Evolutionary conservation across 202 grass and related monocot genomes (phyloP), one percentile per base, ranked within the genome.

Genomic region (Thinopyrum obtusiflorum): DNA sequence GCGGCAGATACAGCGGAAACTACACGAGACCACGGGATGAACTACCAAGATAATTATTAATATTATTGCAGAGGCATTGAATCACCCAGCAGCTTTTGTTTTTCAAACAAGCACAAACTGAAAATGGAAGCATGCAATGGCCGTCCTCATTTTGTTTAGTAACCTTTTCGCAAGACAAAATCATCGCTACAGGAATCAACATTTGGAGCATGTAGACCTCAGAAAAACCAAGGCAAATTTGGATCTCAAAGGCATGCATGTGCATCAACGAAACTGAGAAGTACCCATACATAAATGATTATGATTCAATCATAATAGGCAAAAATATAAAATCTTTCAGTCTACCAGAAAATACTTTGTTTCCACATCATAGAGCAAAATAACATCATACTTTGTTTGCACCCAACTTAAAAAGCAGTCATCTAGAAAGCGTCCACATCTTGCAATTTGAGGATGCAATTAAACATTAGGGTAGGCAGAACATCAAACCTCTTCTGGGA

Each of bases 401-500:
- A 57, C 53, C 53, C 21, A 53, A 13, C 11, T 76, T 32, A 15
- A 0, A 11, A 35, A 51, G 23, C 53, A 33, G 49, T 39, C 13
- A 59, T 20, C 17, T 11, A 78, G 14, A 36, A 78, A 66, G 6
- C 20, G 20, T n/a, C n/a, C n/a, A 70, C 44, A 74, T 73, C 1
- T 65, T 65, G 47, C 36, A 73, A 32, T 8, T 25, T 68, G 74
- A 67, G 32, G 39, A 80, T 24, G 15, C 18, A 32, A 46, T 27
- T 77, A 37, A 17, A 68, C 35, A 17, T 53, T 3, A 31, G 1
- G 20, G 46, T n/a, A 86, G 15, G 21, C 12, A 88, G 23, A 87
- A 65, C 3, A 87, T 75, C 82, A n/a, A 87, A 98, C 93, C 93
- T 91, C 89, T 85, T 79, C 84, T 80, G 25, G 89, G 92, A 90